Evolutionary conservation across 2,329 filamentous ascomycete species (phyloP).

Genomic region (Epichloe hybrida): DNA sequence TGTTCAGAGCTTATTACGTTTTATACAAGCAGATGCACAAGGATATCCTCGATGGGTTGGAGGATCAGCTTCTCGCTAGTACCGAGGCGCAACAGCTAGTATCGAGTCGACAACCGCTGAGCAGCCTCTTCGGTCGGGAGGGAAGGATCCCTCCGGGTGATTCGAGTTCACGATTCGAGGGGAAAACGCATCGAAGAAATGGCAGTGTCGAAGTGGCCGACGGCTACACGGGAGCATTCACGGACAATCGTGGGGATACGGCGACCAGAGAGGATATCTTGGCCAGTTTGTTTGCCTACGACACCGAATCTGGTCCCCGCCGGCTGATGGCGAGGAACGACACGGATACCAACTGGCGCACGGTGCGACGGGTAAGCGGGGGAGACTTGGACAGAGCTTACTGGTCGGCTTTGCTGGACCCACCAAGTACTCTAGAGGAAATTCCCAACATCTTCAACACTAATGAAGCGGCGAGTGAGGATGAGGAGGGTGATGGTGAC

Average conservation of each 20-base stretch:
- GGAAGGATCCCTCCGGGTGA: constrained; percentile 53
- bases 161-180: constrained; percentile 38
- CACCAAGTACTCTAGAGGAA: constrained; percentile 30
- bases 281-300: constrained; percentile 33
- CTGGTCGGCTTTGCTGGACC: constrained; percentile 30
- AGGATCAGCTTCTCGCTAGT: constrained; percentile 65
- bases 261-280: constrained; percentile 49
- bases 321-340: constrained; percentile 18
- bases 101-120: constrained; percentile 60
- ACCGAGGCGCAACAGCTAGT: constrained; percentile 66
- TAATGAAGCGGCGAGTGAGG: constrained; percentile 15
- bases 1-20: constrained; percentile 86
- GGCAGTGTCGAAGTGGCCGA: constrained; percentile 53
- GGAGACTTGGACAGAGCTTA: constrained; percentile 25
- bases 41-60: constrained; percentile 65
- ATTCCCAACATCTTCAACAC: constrained; percentile 26
- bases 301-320: constrained; percentile 16
- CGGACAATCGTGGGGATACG: constrained; percentile 45
- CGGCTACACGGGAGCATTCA: constrained; percentile 41
- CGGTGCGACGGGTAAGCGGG: constrained; percentile 17
- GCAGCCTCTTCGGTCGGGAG: constrained; percentile 59
- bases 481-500: constrained; percentile 14
- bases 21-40: constrained; percentile 80
- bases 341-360: constrained; percentile 23
- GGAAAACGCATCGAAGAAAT: constrained; percentile 48